These are phyloP conservation scores for Leishmania guyanensis DNA, from an alignment of 208 protist species.

Conservation along the genomic window DNA sequence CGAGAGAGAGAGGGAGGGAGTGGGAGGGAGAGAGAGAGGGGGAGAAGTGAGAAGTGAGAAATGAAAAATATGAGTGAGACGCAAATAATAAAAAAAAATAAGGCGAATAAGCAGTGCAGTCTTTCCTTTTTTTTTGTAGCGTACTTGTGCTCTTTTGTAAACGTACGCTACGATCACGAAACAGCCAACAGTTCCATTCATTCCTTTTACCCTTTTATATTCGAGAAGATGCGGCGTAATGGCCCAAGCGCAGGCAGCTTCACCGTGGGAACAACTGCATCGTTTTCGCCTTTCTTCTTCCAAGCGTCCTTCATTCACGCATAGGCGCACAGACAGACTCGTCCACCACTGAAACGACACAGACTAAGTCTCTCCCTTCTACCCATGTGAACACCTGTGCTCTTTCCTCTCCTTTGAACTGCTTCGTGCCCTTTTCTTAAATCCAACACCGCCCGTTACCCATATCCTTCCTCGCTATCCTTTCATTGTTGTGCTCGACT, in stretches of 20 bases:
- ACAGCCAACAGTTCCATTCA: not conserved
- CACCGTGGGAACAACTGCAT: not conserved
- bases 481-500: not conserved
- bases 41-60: not conserved
- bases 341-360: not conserved
- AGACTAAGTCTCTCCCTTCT: not conserved
- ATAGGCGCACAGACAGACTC: not conserved
- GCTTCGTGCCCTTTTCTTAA: not conserved
- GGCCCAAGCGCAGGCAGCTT: not conserved
- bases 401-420: not conserved
- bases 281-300: not conserved
- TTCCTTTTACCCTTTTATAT: not conserved
- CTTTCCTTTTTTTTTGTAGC: not conserved
- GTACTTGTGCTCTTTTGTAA: not conserved
- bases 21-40: not conserved
- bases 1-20: not conserved
- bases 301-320: not conserved
- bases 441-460: not conserved
- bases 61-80: conserved; percentile 16
- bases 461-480: not conserved
- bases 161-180: not conserved
- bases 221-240: not conserved
- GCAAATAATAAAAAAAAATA: not conserved
- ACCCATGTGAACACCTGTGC: not conserved
- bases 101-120: not conserved